Percentiles rank a stretch among this genome's conserved stretches.
Evolutionary conservation across 768 basidiomycete species (phyloP).

Genomic region (Strobilomyces dryophilus): DNA sequence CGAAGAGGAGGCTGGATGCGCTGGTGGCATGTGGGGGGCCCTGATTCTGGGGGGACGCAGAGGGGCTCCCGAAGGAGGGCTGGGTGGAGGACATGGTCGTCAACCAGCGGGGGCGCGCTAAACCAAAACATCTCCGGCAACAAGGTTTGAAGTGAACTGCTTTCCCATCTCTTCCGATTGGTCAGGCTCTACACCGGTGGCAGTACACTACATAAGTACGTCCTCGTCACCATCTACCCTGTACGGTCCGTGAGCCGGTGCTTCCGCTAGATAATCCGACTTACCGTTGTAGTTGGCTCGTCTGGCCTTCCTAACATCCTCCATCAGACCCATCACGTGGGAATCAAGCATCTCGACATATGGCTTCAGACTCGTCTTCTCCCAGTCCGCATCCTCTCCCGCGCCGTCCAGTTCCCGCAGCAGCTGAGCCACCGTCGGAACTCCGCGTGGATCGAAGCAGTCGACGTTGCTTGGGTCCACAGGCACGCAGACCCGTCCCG

Average conservation of each 20-base stretch:
- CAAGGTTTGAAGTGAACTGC: neutral
- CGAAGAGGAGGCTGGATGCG: conserved; percentile 28
- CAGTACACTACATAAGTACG: neutral
- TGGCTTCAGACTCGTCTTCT: conserved; percentile 79
- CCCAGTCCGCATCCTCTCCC: conserved; percentile 70
- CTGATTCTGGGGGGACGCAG: neutral
- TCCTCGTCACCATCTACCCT: conserved; percentile 26
- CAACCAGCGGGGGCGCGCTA: neutral
- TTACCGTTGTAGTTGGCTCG: conserved; percentile 18
- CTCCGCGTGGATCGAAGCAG: conserved; percentile 76
- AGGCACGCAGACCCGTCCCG: conserved; percentile 93
- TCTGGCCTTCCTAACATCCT: conserved; percentile 26
- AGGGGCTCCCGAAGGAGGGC: neutral
- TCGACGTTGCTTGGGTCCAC: conserved; percentile 74
- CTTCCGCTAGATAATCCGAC: neutral
- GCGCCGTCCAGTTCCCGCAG: conserved; percentile 68
- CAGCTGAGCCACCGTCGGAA: conserved; percentile 87
- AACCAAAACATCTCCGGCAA: neutral
- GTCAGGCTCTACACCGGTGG: neutral
- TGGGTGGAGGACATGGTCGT: conserved; percentile 23
- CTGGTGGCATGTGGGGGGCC: conserved; percentile 1
- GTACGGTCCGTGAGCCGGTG: neutral
- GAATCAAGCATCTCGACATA: conserved; percentile 88
- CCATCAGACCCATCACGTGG: conserved; percentile 43
- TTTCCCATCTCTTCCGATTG: conserved; percentile 15